Base-by-base conservation (phyloP, 768 basidiomycete genomes). In the Ramaria sp. region DNA sequence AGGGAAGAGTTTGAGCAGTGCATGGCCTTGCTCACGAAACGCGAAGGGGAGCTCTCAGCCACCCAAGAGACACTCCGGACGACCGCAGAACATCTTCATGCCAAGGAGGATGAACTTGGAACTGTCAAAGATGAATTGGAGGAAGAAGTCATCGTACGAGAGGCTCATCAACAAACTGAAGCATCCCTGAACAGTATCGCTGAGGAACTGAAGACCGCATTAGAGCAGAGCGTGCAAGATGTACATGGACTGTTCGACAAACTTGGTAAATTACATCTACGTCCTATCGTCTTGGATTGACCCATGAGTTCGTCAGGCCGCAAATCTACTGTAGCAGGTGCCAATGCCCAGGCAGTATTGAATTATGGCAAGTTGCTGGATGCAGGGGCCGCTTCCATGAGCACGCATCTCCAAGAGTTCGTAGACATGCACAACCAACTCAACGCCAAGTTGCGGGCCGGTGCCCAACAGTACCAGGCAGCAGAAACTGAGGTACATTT, bases 1-100 rank as follows among this genome's bases (percentile, higher is more conserved):
- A 77, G 86, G 54, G 91, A 93, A 57, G 93, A 97, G 70, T 95
- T 92, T 63, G 92, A 96, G 65, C 85, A 94, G 69, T 86, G 88
- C 62, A 87, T 93, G 56, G 82, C 78, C 1, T 61, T 91, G 47
- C 71, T 97, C 47, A 81, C 82, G 66, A 82, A 79, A 63, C 78
- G 82, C 31, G 87, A 94, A 52, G 79, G 81, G 7, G 91, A 96
- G 66, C 71, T 98, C 54, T 80, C 77, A 57, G 71, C 76, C 51
- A 79, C 86, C 3, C 77, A 74, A 58, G 78, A 77, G 19, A 76
- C 71, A 63, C 70, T 94, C 49, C 71, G 75, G 57, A 72, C 72
- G 54, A 79, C 78, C 1, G 74, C 80, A 59, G 70, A 69, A 1
- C 73, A 75, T 45, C 69, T 98, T 37, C 72, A 70, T 31, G 66